These are phyloP conservation scores for Vitellaria paradoxa DNA, from an alignment of 179 eudicot species.

Conservation along the genomic window DNA sequence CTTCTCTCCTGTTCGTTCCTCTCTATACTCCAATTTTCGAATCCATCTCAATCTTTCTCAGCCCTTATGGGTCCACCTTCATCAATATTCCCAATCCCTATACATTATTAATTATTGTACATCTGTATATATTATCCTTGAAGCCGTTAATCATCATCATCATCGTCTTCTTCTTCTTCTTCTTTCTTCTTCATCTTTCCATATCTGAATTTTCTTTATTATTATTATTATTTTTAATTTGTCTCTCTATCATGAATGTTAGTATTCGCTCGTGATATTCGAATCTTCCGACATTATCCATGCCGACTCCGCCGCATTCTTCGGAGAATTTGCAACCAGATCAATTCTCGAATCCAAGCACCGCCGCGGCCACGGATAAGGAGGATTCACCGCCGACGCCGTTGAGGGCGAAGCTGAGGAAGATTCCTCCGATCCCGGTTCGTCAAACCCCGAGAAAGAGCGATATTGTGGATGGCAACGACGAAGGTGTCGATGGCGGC, in stretches of 20 bases:
- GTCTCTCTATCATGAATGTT: not conserved
- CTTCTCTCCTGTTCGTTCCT: slow-evolving; percentile 19
- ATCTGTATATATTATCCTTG: not conserved
- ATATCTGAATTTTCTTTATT: not conserved
- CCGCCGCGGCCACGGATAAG: not conserved
- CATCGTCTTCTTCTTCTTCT: too few species aligned
- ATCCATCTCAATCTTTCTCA: slow-evolving; percentile 4
- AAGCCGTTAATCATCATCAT: too few species aligned
- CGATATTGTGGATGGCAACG: slow-evolving; percentile 14
- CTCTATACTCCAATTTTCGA: not conserved
- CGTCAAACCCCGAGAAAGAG: slow-evolving; percentile 18
- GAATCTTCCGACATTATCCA: not conserved
- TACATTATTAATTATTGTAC: not conserved
- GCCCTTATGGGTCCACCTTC: not conserved
- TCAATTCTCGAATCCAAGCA: not conserved
- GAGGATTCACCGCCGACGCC: slow-evolving; percentile 15
- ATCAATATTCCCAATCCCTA: not conserved
- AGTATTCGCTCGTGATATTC: not conserved
- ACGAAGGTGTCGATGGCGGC: slow-evolving; percentile 20
- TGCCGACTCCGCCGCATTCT: slow-evolving; percentile 18
- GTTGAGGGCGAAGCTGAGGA: slow-evolving; percentile 35
- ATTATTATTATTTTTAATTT: not conserved
- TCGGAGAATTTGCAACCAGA: slow-evolving; percentile 6
- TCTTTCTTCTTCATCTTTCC: not conserved
- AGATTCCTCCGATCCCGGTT: slow-evolving; percentile 49